These are phyloP conservation scores for Calycina herbarum DNA, from an alignment of 2,329 filamentous ascomycete genomes.

Conservation along the genomic window DNA sequence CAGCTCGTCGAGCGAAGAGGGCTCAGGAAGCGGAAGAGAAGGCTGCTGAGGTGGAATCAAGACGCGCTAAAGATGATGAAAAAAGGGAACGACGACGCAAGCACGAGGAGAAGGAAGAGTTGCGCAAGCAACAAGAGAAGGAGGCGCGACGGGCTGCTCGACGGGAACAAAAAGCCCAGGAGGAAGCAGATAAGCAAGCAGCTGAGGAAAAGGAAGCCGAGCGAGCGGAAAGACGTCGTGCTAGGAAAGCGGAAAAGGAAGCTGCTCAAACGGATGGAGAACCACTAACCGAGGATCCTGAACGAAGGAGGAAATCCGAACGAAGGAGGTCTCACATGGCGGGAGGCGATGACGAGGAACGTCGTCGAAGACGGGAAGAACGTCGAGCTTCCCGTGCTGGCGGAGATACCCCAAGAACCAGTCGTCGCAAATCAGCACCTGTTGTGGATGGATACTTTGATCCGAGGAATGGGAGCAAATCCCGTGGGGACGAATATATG, in stretches of 20 bases:
- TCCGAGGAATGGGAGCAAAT: conserved; percentile 44
- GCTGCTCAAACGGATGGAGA: conserved; percentile 47
- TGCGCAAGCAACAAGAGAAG: conserved; percentile 56
- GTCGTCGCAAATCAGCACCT: conserved; percentile 45
- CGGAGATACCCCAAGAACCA: conserved; percentile 32
- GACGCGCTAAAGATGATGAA: conserved; percentile 56
- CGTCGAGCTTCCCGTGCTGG: conserved; percentile 46
- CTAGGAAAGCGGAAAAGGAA: conserved; percentile 45
- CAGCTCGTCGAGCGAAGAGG: conserved; percentile 60
- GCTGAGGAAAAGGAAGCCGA: conserved; percentile 44
- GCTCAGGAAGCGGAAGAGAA: conserved; percentile 54
- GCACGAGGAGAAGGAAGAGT: conserved; percentile 58
- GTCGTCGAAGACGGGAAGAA: conserved; percentile 54
- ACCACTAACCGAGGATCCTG: conserved; percentile 47
- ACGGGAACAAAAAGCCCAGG: conserved; percentile 50
- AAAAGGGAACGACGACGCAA: conserved; percentile 55
- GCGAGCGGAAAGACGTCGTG: conserved; percentile 50
- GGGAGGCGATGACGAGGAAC: conserved; percentile 49
- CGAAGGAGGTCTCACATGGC: conserved; percentile 51
- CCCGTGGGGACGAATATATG: conserved; percentile 37
- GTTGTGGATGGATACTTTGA: conserved; percentile 49
- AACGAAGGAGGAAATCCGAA: conserved; percentile 43
- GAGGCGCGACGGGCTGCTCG: conserved; percentile 58
- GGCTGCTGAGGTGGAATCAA: conserved; percentile 50
- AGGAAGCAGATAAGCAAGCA: conserved; percentile 41